Percentiles rank a stretch among this genome's conserved stretches.
Evolutionary conservation across 306 rosid species (phyloP).

Genomic region (Benincasa hispida): DNA sequence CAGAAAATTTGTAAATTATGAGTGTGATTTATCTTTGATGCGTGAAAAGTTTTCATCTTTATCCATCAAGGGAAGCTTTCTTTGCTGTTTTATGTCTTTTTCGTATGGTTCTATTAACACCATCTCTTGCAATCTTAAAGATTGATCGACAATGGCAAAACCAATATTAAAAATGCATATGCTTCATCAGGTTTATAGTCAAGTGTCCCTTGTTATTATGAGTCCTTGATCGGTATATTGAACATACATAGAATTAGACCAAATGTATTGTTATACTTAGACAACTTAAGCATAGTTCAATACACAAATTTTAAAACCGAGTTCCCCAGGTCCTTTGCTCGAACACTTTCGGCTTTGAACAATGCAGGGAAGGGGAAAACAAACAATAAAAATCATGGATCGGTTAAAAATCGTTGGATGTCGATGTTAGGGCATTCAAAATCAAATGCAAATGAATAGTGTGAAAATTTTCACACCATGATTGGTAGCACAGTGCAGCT

Average conservation of each 20-base stretch:
- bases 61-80: not conserved
- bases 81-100: not conserved
- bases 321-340: too few relatives aligned
- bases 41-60: not conserved
- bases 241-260: too few relatives aligned
- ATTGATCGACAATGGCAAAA: too few relatives aligned
- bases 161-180: not conserved
- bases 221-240: not conserved
- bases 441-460: too few relatives aligned
- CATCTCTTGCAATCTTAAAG: not conserved
- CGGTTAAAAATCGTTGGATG: too few relatives aligned
- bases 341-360: too few relatives aligned
- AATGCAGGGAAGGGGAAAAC: too few relatives aligned
- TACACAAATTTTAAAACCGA: too few relatives aligned
- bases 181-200: not conserved
- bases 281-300: too few relatives aligned
- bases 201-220: not conserved
- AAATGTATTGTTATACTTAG: too few relatives aligned
- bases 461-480: not conserved
- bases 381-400: too few relatives aligned
- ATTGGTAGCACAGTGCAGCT: not conserved
- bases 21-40: not conserved
- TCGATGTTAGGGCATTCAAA: too few relatives aligned
- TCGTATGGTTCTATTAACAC: not conserved
- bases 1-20: not conserved